These are phyloP conservation scores for Rhinocladiella mackenziei DNA, from an alignment of 2,329 filamentous ascomycete species.

Conservation along the genomic window DNA sequence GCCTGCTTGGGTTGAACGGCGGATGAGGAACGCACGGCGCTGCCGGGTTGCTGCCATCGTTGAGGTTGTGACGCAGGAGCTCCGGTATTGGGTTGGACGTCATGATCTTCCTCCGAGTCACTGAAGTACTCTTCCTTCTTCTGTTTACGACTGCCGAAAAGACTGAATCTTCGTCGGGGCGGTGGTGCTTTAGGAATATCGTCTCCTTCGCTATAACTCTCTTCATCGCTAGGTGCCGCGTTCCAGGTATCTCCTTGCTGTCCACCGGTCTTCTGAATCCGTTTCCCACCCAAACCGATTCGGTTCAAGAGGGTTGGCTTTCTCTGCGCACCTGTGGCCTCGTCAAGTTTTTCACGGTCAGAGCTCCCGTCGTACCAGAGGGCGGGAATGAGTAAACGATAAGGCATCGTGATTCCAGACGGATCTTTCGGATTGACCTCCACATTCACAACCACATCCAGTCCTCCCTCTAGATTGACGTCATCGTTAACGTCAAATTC, in stretches of 20 bases:
- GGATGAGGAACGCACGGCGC: not conserved
- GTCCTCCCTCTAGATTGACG: constrained; percentile 73
- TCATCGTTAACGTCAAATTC: constrained; percentile 48
- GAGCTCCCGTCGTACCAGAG: constrained; percentile 52
- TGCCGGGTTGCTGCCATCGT: constrained; percentile 2
- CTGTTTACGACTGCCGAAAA: constrained; percentile 26
- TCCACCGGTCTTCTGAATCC: constrained; percentile 22
- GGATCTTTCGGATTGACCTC: constrained; percentile 85
- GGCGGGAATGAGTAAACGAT: constrained; percentile 78
- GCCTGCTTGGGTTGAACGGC: constrained; percentile 4
- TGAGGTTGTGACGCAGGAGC: not conserved
- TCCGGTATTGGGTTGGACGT: constrained; percentile 5
- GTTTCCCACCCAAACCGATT: constrained; percentile 23
- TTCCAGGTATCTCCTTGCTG: constrained; percentile 31
- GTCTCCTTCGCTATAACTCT: constrained; percentile 24
- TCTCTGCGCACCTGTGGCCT: constrained; percentile 16
- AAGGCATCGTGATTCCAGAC: constrained; percentile 80
- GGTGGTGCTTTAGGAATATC: constrained; percentile 12
- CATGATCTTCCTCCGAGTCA: constrained; percentile 19
- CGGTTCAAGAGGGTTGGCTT: constrained; percentile 26
- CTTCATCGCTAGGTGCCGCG: constrained; percentile 29
- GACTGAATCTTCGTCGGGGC: constrained; percentile 24
- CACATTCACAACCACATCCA: constrained; percentile 84
- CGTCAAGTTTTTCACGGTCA: constrained; percentile 29
- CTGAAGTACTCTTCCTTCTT: constrained; percentile 19